These are phyloP conservation scores for Pseudogymnoascus sp. DNA, from an alignment of 2,329 filamentous ascomycete species.

Conservation along the genomic window DNA sequence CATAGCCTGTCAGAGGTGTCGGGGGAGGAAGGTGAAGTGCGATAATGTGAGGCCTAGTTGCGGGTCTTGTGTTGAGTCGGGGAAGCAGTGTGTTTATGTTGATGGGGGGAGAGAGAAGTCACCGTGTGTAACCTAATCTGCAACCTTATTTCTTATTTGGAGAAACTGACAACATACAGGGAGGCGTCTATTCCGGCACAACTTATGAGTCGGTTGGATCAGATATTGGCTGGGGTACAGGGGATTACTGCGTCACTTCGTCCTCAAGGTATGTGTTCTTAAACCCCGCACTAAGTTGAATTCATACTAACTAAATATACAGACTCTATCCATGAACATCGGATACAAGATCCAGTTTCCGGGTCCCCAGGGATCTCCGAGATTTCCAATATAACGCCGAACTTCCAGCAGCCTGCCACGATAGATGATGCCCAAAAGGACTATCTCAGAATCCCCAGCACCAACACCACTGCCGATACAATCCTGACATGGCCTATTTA, in stretches of 20 bases:
- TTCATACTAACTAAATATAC: background rate
- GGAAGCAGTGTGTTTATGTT: slow-evolving; percentile 20
- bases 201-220: slow-evolving; percentile 16
- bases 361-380: background rate
- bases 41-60: slow-evolving; percentile 21
- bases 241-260: slow-evolving; percentile 8
- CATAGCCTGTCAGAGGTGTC: slow-evolving; percentile 22
- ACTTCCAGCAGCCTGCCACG: background rate
- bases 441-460: slow-evolving; percentile 23
- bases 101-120: background rate
- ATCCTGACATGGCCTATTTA: slow-evolving; percentile 26
- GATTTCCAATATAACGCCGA: background rate
- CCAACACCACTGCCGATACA: slow-evolving; percentile 21
- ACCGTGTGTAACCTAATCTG: background rate
- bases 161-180: background rate
- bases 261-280: background rate
- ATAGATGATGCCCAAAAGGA: slow-evolving; percentile 11
- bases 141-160: background rate
- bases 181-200: slow-evolving; percentile 11
- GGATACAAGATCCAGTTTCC: background rate
- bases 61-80: slow-evolving; percentile 17
- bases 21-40: slow-evolving; percentile 24
- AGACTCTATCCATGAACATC: background rate
- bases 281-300: background rate
- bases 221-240: slow-evolving; percentile 12